Evolutionary conservation across 2,329 filamentous ascomycete genomes (phyloP).

Genomic region (Xylaria sp.): DNA sequence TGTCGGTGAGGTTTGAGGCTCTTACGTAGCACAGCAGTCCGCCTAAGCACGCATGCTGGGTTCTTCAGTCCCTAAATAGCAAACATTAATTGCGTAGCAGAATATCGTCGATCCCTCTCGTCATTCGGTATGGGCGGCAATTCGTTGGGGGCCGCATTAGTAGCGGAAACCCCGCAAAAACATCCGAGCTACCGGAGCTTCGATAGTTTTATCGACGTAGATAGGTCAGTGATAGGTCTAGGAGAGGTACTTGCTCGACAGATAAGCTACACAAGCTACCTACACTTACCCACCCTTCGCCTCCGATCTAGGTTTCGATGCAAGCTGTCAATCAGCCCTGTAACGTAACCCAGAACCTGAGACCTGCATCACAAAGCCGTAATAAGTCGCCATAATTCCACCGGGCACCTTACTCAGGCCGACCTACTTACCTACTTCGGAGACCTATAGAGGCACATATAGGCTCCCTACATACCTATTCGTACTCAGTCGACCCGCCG

Average conservation of each 20-base stretch:
- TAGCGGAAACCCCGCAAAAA: conserved; percentile 28
- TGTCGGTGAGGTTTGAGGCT: background rate
- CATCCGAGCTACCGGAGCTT: conserved; percentile 20
- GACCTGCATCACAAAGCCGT: conserved; percentile 20
- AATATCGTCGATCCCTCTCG: background rate
- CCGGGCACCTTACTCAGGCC: background rate
- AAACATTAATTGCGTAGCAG: background rate
- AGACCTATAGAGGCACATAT: background rate
- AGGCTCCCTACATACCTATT: background rate
- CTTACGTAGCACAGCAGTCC: background rate
- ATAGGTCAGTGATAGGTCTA: background rate
- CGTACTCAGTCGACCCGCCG: background rate
- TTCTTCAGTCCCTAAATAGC: background rate
- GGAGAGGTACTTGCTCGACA: background rate
- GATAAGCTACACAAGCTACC: conserved; percentile 1
- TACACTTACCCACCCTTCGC: background rate
- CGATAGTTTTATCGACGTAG: background rate
- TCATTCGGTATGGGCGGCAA: background rate
- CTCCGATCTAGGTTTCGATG: conserved; percentile 5
- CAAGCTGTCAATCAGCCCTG: conserved; percentile 34
- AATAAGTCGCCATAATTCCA: background rate
- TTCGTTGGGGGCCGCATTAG: conserved; percentile 12
- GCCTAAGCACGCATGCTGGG: background rate
- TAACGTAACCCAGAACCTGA: conserved; percentile 25
- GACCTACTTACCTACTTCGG: background rate